Evolutionary conservation across 176 grass and related monocot species (phyloP).

Genomic region (Oryza glaberrima): DNA sequence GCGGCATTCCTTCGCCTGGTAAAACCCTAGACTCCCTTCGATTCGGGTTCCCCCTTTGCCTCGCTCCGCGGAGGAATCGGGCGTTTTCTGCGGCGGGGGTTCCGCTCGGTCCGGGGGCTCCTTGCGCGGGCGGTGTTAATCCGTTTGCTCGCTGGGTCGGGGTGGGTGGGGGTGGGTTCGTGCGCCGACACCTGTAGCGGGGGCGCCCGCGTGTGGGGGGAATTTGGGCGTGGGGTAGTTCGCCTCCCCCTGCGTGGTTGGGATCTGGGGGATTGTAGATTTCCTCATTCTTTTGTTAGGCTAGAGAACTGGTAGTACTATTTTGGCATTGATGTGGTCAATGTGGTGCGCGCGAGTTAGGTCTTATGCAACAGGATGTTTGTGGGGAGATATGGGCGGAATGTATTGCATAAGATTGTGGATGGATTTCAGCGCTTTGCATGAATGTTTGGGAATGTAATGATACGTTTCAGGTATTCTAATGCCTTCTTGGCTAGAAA

Average conservation of each 20-base stretch:
- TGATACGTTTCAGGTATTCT: conserved; percentile 30
- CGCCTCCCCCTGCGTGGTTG: neutral
- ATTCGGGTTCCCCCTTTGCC: neutral
- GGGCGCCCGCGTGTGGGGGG: conserved; percentile 11
- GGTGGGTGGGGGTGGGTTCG: too few species aligned
- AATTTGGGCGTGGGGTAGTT: conserved; percentile 1
- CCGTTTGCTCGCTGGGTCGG: too few species aligned
- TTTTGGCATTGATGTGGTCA: conserved; percentile 18
- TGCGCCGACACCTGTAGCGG: conserved; percentile 29
- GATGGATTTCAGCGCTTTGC: conserved; percentile 10
- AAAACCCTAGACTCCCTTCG: conserved; percentile 53
- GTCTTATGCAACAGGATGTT: neutral
- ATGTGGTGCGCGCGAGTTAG: neutral
- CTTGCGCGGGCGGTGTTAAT: neutral
- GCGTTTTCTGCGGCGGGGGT: conserved; percentile 9
- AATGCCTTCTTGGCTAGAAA: conserved; percentile 7
- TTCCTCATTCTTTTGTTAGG: conserved; percentile 23
- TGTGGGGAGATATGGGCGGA: conserved; percentile 6
- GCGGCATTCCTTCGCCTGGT: conserved; percentile 41
- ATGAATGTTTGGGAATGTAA: conserved; percentile 4
- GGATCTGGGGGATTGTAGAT: conserved; percentile 39
- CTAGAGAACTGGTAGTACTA: neutral
- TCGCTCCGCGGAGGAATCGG: conserved; percentile 32
- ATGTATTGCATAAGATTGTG: neutral
- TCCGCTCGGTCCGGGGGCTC: neutral